Base-by-base conservation (phyloP, 371 early-diverging fungal genomes). In the Apophysomyces ossiformis region DNA sequence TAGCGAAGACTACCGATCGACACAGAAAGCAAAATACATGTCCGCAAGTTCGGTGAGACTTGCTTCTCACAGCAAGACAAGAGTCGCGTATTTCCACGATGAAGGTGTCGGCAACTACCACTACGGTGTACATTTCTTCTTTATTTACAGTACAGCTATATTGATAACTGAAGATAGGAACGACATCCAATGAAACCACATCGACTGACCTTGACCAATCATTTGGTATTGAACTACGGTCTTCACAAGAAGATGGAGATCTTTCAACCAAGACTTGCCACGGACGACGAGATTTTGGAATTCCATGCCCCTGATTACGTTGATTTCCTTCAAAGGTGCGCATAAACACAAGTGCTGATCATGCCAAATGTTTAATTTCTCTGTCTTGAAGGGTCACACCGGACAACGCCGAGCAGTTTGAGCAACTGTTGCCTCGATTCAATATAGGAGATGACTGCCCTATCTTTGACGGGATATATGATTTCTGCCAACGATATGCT, bases 301-400 rank as follows among this genome's bases (percentile, higher is more conserved):
- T 99, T 99, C 78, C 99, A 99, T 79, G 85, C 95, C 3, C 87
- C 87, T 26, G 99, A 99, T 72, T 99, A 99, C 79, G 92, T 99
- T 45, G 97, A 99, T 57, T 99, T 99, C 78, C 81, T 99, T 61
- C 93, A 95, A 66, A 88, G 90, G 93, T 92, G 75, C 21, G 58
- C 8, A 12, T 46, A 18, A 12, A 58, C 2, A 5, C 7, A 50
- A n/a, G 21, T 5, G 4, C 9, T 21, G 4, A 18, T 6, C 18
- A 11, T 21, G 21, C 21, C 21, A 9, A 21, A 5, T 9, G 9
- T 5, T 18, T 21, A 32, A 32, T 63, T 36, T 37, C 11, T 45
- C 15, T 37, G 9, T 45, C 15, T 13, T 18, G 11, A 66, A 91
- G 96, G 64, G 93, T 97, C 2, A 96, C 95, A 0, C 97, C 98